Evolutionary conservation across 1,139 yeast genomes (phyloP).

Genomic region (Pichia sp.): DNA sequence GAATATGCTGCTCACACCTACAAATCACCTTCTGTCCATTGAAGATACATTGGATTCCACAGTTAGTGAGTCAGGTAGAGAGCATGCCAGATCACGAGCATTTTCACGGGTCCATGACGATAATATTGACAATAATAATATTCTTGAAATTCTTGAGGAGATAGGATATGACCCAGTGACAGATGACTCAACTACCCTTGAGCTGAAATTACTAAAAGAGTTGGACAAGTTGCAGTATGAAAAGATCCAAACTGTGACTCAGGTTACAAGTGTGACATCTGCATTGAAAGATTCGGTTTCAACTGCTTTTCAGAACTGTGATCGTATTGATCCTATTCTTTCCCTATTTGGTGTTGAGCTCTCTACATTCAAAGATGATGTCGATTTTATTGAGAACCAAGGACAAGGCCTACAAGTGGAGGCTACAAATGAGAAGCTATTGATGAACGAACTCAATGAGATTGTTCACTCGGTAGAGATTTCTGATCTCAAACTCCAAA

Average conservation of each 20-base stretch:
- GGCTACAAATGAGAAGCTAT: slow-evolving; percentile 68
- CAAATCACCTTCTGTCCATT: slow-evolving; percentile 1
- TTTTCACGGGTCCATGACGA: slow-evolving; percentile 22
- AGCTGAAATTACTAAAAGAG: slow-evolving; percentile 50
- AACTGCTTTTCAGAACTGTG: slow-evolving; percentile 54
- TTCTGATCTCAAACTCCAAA: slow-evolving; percentile 45
- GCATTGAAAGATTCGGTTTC: slow-evolving; percentile 38
- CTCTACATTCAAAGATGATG: slow-evolving; percentile 57
- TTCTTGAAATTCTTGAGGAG: slow-evolving; percentile 69
- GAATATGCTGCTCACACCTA: slow-evolving; percentile 7
- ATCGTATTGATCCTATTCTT: slow-evolving; percentile 49
- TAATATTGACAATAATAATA: slow-evolving; percentile 16
- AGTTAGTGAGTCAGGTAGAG: background rate
- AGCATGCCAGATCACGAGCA: slow-evolving; percentile 24
- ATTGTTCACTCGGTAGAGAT: slow-evolving; percentile 64
- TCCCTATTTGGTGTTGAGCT: slow-evolving; percentile 53
- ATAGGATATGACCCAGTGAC: slow-evolving; percentile 58
- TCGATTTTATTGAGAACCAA: slow-evolving; percentile 64
- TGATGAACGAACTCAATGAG: slow-evolving; percentile 64
- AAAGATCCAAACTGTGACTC: slow-evolving; percentile 42
- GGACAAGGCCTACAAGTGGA: slow-evolving; percentile 81
- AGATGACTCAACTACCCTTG: slow-evolving; percentile 53
- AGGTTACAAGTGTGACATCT: slow-evolving; percentile 34
- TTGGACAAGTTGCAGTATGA: slow-evolving; percentile 42
- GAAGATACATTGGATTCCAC: slow-evolving; percentile 3